These are phyloP conservation scores for Basidiobolus meristosporus DNA, from an alignment of 371 early-diverging fungal genomes.

Conservation along the genomic window DNA sequence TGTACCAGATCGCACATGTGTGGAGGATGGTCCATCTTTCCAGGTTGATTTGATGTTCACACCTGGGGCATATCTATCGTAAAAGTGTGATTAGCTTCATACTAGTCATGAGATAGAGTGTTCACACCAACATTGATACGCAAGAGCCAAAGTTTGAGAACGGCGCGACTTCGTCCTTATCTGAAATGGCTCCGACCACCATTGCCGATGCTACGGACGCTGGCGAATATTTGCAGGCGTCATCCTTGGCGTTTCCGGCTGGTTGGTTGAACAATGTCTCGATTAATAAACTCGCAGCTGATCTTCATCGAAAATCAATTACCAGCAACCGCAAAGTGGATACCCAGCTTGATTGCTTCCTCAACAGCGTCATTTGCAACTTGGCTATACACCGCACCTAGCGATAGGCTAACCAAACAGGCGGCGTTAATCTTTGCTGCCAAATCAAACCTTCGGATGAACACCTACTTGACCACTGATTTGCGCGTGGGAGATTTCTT, in stretches of 20 bases:
- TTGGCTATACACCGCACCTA: constrained; percentile 12
- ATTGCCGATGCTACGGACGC: constrained; percentile 25
- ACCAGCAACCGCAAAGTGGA: constrained; percentile 28
- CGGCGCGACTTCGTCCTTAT: constrained; percentile 24
- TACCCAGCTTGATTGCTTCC: constrained; percentile 8
- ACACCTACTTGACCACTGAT: constrained; percentile 1
- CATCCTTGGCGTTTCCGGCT: constrained; percentile 34
- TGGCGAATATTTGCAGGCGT: constrained; percentile 38
- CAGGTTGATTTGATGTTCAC: constrained; percentile 13
- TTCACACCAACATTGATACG: constrained; percentile 37
- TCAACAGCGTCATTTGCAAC: constrained; percentile 1
- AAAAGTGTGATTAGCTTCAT: no score
- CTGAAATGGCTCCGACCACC: constrained; percentile 35
- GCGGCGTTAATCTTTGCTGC: no score
- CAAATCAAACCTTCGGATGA: no score
- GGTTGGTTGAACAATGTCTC: no score
- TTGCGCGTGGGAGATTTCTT: background rate
- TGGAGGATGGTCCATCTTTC: constrained; percentile 9
- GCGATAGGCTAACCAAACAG: constrained; percentile 32
- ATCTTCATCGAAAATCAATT: no score
- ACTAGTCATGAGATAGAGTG: no score
- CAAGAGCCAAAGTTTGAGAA: constrained; percentile 62
- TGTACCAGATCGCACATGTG: constrained; percentile 40
- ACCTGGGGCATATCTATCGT: constrained; percentile 36
- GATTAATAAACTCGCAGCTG: no score